Evolutionary conservation across 192 early-diverging fungal genomes (phyloP).

Genomic region (Endogone sp.): DNA sequence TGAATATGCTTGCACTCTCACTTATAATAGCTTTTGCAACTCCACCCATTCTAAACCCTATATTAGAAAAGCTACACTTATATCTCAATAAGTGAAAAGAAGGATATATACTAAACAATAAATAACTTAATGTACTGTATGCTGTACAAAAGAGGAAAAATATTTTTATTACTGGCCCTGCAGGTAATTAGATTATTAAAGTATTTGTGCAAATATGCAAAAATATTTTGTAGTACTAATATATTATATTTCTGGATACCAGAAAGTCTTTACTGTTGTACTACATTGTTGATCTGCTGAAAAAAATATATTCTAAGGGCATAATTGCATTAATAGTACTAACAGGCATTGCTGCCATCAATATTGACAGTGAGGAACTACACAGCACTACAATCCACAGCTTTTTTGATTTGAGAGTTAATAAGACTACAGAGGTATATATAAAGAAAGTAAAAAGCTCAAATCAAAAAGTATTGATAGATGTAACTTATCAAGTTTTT

Average conservation of each 20-base stretch:
- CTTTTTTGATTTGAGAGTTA: no score
- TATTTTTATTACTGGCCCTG: conserved; percentile 58
- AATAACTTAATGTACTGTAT: conserved; percentile 45
- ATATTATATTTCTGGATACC: conserved; percentile 11
- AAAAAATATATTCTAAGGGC: neutral
- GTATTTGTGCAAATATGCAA: neutral
- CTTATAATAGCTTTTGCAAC: no score
- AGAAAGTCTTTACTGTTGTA: conserved; percentile 49
- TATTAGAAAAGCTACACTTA: neutral
- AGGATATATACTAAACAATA: neutral
- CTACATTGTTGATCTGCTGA: conserved; percentile 38
- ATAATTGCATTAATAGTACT: conserved; percentile 37
- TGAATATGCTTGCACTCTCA: no score
- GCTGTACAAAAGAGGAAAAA: conserved; percentile 35
- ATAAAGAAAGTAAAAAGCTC: neutral
- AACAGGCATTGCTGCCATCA: conserved; percentile 54
- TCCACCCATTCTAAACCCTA: no score
- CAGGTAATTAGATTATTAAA: conserved; percentile 26
- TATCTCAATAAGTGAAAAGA: neutral
- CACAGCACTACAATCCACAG: conserved; percentile 47
- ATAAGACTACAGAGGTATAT: neutral
- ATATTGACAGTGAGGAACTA: conserved; percentile 46
- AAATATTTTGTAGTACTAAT: neutral
- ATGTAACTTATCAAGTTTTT: no score
- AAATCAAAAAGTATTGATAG: no score